Evolutionary conservation across 1,284 basidiomycete species (phyloP), one percentile per base, ranked within the genome.

Genomic region (Tylopilus sp.): DNA sequence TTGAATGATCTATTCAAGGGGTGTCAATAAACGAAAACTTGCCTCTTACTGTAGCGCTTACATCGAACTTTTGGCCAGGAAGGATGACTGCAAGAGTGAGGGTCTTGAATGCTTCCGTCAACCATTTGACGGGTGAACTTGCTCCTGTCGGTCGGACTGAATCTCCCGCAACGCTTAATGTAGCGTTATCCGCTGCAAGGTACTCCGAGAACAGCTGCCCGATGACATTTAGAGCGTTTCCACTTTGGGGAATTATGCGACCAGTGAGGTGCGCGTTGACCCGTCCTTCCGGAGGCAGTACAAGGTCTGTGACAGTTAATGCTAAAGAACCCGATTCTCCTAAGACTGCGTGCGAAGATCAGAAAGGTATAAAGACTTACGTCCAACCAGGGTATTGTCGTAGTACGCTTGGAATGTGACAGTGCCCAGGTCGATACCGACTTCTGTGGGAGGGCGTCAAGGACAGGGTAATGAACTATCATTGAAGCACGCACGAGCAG

Each of bases 341-440:
- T 52, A 44, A 51, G 31, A 43, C 16, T 8, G n/a, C 37, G 30
- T 3, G 33, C 13, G 19, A 36, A 35, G 23, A 21, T 10, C 2
- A 21, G 31, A 43, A 26, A 21, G 21, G 50, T 33, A 36, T 11
- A 29, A 35, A 39, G 21, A 64, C 82, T 71, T 60, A 83, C 79
- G 80, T 46, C 84, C 79, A 51, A 84, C 67, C 23, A 72, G 58
- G 12, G 67, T 72, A 41, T 73, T 71, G 44, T 79, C 67, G 62
- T 82, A 89, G 67, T 76, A 80, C 9, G 78, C 71, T 49, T 79
- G 71, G 71, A 90, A 89, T 15, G 74, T 76, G 38, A 84, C 82
- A 4, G 77, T 81, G 31, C 86, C 88, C 33, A 90, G 72, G 57
- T 86, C 76, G 54, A 90, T 86, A 30, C 87, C 86, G 33, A 90